A percentile compares a stretch with the other conserved stretches of the same genome.
Conservation (phyloP, 2,329 filamentous ascomycete genomes). For the Achaetomium macrosporum region DNA sequence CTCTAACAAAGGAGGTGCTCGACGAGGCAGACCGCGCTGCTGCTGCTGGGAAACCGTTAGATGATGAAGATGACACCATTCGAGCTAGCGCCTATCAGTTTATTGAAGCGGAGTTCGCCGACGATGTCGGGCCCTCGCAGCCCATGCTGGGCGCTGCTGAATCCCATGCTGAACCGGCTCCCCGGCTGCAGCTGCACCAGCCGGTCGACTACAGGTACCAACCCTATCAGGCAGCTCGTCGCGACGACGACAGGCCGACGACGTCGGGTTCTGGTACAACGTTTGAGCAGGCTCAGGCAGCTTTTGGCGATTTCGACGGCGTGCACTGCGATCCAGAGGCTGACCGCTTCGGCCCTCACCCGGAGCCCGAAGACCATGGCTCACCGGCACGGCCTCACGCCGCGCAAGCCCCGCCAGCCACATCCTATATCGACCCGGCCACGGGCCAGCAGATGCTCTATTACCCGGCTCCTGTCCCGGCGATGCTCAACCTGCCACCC, state of each 20-base stretch:
- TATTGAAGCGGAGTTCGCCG: constrained; percentile 28
- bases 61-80: constrained; percentile 36
- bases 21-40: constrained; percentile 47
- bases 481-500: constrained; percentile 87
- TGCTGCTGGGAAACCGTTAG: constrained; percentile 27
- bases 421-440: constrained; percentile 56
- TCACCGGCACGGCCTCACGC: constrained; percentile 20
- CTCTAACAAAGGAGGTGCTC: constrained; percentile 46
- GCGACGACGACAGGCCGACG: constrained; percentile 37
- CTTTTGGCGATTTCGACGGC: constrained; percentile 78
- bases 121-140: constrained; percentile 14
- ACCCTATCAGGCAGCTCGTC: constrained; percentile 13
- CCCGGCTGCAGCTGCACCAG: constrained; percentile 25
- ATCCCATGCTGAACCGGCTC: constrained; percentile 8
- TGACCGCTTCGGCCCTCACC: constrained; percentile 19
- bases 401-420: constrained; percentile 35
- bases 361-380: constrained; percentile 11
- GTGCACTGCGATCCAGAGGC: constrained; percentile 62
- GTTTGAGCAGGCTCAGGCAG: constrained; percentile 56
- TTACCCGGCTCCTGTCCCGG: constrained; percentile 90
- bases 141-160: constrained; percentile 19
- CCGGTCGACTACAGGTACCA: constrained; percentile 17
- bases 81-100: constrained; percentile 33
- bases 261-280: constrained; percentile 55
- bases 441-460: constrained; percentile 81